Evolutionary conservation across 768 basidiomycete species (phyloP).

Genomic region (Leccinellum rugosiceps): DNA sequence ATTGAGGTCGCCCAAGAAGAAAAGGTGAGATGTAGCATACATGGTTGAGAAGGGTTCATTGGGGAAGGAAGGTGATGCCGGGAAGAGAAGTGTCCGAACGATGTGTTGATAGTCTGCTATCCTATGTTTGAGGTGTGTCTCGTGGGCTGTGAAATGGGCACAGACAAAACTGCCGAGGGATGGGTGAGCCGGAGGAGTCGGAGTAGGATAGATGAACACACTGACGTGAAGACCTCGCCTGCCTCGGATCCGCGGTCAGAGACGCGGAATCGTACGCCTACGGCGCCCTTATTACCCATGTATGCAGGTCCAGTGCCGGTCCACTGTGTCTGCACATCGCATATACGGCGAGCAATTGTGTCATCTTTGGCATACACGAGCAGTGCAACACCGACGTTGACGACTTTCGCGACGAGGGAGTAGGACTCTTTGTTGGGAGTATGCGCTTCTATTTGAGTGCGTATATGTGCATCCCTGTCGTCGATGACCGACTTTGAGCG

Average conservation of each 20-base stretch:
- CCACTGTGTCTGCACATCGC: slow-evolving; percentile 71
- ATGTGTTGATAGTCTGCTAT: slow-evolving; percentile 81
- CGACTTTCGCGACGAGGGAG: slow-evolving; percentile 71
- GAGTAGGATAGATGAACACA: slow-evolving; percentile 13
- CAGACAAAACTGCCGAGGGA: slow-evolving; percentile 69
- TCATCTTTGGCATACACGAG: slow-evolving; percentile 83
- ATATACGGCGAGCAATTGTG: slow-evolving; percentile 53
- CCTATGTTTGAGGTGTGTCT: slow-evolving; percentile 57
- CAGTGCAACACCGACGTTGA: slow-evolving; percentile 85
- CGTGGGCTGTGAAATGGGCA: slow-evolving; percentile 87
- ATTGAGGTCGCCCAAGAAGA: slow-evolving; percentile 93
- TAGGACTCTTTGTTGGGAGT: slow-evolving; percentile 73
- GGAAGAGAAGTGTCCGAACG: slow-evolving; percentile 76
- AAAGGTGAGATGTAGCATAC: slow-evolving; percentile 85
- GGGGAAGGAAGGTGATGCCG: slow-evolving; percentile 42
- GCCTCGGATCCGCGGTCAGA: slow-evolving; percentile 47
- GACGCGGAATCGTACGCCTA: slow-evolving; percentile 81
- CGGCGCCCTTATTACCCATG: slow-evolving; percentile 96
- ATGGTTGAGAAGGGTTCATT: slow-evolving; percentile 52
- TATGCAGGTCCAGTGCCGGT: slow-evolving; percentile 68
- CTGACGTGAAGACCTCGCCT: slow-evolving; percentile 86
- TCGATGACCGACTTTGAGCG: slow-evolving; percentile 68
- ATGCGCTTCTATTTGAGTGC: slow-evolving; percentile 68
- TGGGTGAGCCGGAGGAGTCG: slow-evolving; percentile 1
- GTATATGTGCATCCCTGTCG: slow-evolving; percentile 67